These are phyloP conservation scores for Plasmodium reichenowi DNA, from an alignment of 169 alveolate species.

Conservation along the genomic window DNA sequence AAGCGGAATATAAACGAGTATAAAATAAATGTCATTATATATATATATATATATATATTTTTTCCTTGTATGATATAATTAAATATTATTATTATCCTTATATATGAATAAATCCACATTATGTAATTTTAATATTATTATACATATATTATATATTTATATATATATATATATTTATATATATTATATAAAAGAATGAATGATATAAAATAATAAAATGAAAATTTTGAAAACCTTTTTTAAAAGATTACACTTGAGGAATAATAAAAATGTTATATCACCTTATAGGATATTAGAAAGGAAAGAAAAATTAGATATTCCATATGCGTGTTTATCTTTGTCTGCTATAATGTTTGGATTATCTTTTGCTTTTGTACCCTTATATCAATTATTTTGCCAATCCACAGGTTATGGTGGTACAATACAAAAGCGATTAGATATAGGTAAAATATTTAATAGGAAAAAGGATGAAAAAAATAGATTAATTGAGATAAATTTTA, in stretches of 20 bases:
- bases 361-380: conserved; percentile 86
- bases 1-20: too few species aligned
- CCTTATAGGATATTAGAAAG: conserved; percentile 21
- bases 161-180: background rate
- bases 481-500: conserved; percentile 83
- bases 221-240: conserved; percentile 29
- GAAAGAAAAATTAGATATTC: conserved; percentile 47
- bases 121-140: too few species aligned
- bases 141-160: background rate
- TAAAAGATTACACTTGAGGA: conserved; percentile 27
- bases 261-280: conserved; percentile 24
- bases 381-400: conserved; percentile 86
- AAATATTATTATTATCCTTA: too few species aligned
- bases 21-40: too few species aligned
- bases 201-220: conserved; percentile 22
- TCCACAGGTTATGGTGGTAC: conserved; percentile 86
- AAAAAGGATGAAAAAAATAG: conserved; percentile 75
- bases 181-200: background rate
- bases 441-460: conserved; percentile 15
- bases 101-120: too few species aligned
- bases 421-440: conserved; percentile 14
- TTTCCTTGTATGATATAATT: too few species aligned
- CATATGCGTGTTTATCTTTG: conserved; percentile 51
- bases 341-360: conserved; percentile 83
- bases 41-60: too few species aligned